Conservation (phyloP, 2,329 filamentous ascomycete genomes). For the Hawksworthiomyces lignivorus region DNA sequence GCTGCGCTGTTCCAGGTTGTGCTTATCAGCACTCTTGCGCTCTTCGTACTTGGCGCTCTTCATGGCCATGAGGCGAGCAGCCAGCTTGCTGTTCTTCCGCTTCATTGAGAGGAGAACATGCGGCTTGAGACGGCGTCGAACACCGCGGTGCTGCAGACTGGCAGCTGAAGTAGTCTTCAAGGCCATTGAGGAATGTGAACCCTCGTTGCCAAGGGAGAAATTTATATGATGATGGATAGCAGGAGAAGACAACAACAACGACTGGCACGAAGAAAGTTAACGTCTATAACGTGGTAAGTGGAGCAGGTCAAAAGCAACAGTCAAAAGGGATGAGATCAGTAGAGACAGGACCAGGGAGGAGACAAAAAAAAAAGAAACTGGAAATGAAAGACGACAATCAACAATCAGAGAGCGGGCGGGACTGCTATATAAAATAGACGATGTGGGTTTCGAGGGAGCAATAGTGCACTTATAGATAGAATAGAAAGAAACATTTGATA, state of each 20-base stretch:
- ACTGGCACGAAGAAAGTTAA: neutral
- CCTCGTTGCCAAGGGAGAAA: neutral
- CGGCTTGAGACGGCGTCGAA: conserved; percentile 4
- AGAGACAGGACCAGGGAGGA: neutral
- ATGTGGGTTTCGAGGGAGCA: too few relatives aligned
- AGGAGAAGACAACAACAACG: neutral
- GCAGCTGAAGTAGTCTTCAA: conserved; percentile 5
- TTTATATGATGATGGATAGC: neutral
- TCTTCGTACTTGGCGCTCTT: conserved; percentile 1
- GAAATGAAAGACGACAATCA: conserved; percentile 9
- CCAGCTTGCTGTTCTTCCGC: conserved; percentile 2
- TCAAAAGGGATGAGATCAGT: neutral
- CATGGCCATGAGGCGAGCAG: neutral
- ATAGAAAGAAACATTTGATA: too few relatives aligned
- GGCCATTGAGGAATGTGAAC: conserved; percentile 4
- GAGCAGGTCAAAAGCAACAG: neutral
- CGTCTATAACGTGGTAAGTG: neutral
- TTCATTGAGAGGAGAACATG: neutral
- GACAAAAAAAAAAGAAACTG: conserved; percentile 11
- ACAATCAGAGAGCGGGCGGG: too few relatives aligned
- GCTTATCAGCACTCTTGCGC: neutral
- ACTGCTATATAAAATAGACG: too few relatives aligned
- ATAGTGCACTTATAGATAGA: too few relatives aligned
- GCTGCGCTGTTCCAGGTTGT: neutral
- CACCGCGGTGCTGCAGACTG: conserved; percentile 4